phyloP scores from a whole-genome alignment of 2,329 filamentous ascomycete species.

The Penicillium sp. region DNA sequence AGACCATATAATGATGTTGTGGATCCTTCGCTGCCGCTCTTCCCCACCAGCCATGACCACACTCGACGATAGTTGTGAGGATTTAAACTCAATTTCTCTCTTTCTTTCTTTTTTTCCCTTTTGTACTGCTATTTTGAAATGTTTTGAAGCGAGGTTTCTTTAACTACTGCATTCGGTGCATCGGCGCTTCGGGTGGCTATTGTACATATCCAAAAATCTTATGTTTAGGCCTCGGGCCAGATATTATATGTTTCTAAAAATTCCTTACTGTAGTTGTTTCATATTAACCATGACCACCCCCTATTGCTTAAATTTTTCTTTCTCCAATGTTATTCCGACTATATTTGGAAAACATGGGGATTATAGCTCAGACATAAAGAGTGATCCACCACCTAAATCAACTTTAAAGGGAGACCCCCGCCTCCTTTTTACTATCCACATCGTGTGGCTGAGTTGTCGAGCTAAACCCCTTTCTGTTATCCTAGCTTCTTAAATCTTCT shows the following conservation, averaged over 20 bases:
- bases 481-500: not conserved
- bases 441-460: not conserved
- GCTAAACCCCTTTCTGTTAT: not conserved
- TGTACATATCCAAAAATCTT: not conserved
- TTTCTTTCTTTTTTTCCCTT: slow-evolving; percentile 1
- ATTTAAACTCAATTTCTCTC: not conserved
- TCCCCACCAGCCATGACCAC: slow-evolving; percentile 1
- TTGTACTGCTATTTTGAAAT: slow-evolving; percentile 1
- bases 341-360: not conserved
- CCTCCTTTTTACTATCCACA: not conserved
- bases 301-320: not conserved
- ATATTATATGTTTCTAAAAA: not conserved
- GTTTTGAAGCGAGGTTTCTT: not conserved
- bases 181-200: slow-evolving; percentile 1
- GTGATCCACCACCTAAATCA: not conserved
- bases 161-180: not conserved
- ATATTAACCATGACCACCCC: not conserved
- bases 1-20: slow-evolving; percentile 12
- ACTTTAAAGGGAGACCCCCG: not conserved
- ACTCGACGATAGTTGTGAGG: not conserved
- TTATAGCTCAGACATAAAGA: not conserved
- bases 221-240: not conserved
- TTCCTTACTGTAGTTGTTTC: not conserved
- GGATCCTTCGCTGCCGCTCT: slow-evolving; percentile 10
- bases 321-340: not conserved